phyloP scores from a whole-genome alignment of 2,329 filamentous ascomycete species.

The Anisogramma anomala region DNA sequence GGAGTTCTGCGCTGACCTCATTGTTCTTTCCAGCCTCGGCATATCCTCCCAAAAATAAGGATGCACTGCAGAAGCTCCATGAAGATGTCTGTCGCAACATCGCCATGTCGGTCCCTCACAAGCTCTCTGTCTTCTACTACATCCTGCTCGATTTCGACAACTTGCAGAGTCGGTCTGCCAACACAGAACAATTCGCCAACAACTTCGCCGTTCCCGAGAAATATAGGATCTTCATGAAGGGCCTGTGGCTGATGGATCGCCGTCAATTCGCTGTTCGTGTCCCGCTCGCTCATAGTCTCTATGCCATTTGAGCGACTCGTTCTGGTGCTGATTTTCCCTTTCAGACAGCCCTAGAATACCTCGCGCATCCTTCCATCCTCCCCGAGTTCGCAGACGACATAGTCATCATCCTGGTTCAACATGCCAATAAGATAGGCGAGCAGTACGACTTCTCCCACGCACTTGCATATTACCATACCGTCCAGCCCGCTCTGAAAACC shows the following conservation, averaged over 20 bases:
- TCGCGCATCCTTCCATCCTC: conserved; percentile 68
- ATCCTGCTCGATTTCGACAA: conserved; percentile 64
- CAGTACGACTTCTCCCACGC: conserved; percentile 50
- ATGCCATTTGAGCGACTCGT: no score
- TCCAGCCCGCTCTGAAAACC: conserved; percentile 59
- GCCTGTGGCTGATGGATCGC: conserved; percentile 69
- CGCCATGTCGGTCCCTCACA: conserved; percentile 57
- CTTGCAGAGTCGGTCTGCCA: conserved; percentile 29
- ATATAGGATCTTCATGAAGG: conserved; percentile 71
- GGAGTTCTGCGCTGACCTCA: background rate
- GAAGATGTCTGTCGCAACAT: conserved; percentile 53
- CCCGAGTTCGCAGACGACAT: conserved; percentile 80
- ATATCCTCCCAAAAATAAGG: conserved; percentile 64
- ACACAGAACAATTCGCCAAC: conserved; percentile 45
- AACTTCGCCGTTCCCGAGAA: conserved; percentile 58
- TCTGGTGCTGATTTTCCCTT: background rate
- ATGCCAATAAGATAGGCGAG: conserved; percentile 32
- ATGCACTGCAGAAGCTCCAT: conserved; percentile 57
- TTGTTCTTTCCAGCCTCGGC: conserved; percentile 34
- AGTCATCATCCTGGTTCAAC: conserved; percentile 53
- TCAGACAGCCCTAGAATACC: conserved; percentile 57
- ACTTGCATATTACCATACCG: conserved; percentile 67
- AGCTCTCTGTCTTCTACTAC: conserved; percentile 75
- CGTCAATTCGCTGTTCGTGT: conserved; percentile 49
- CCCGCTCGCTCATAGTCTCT: background rate